Conservation (phyloP, 2,329 filamentous ascomycete species). For the Penicillium sp. region DNA sequence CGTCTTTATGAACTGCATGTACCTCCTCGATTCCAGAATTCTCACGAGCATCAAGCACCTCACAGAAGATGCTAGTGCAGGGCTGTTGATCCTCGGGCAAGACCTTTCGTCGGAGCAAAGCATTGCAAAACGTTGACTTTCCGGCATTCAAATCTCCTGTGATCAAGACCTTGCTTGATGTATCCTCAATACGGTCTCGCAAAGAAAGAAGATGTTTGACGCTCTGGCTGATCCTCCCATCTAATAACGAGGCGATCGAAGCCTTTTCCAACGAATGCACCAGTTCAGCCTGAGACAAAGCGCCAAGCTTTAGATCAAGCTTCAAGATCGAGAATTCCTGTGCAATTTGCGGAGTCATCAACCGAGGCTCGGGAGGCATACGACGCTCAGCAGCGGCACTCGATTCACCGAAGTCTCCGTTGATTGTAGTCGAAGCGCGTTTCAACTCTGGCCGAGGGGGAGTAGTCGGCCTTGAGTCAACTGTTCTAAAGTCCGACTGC, state of each 20-base stretch:
- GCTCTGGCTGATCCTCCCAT: constrained; percentile 91
- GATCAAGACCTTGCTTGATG: constrained; percentile 91
- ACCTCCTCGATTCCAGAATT: constrained; percentile 93
- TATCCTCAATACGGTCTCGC: constrained; percentile 93
- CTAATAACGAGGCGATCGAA: constrained; percentile 84
- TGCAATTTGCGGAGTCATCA: constrained; percentile 88
- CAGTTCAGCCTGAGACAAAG: constrained; percentile 81
- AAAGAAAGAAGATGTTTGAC: constrained; percentile 85
- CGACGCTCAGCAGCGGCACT: constrained; percentile 69
- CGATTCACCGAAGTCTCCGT: constrained; percentile 66
- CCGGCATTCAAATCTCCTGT: constrained; percentile 96
- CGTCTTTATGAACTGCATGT: constrained; percentile 84
- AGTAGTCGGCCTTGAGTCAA: constrained; percentile 25
- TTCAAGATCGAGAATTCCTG: constrained; percentile 96
- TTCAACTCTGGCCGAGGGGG: constrained; percentile 55
- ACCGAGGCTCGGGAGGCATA: constrained; percentile 67
- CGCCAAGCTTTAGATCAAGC: constrained; percentile 86
- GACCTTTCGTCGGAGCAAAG: constrained; percentile 86
- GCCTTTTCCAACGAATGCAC: constrained; percentile 93
- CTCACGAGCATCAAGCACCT: constrained; percentile 88
- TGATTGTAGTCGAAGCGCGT: constrained; percentile 72
- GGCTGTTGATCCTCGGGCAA: constrained; percentile 96
- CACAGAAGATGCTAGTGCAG: constrained; percentile 97
- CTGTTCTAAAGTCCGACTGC: constrained; percentile 34
- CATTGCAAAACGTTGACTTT: constrained; percentile 99